These are phyloP conservation scores for Xylaria sp. DNA, from an alignment of 2,329 filamentous ascomycete genomes.

Conservation along the genomic window DNA sequence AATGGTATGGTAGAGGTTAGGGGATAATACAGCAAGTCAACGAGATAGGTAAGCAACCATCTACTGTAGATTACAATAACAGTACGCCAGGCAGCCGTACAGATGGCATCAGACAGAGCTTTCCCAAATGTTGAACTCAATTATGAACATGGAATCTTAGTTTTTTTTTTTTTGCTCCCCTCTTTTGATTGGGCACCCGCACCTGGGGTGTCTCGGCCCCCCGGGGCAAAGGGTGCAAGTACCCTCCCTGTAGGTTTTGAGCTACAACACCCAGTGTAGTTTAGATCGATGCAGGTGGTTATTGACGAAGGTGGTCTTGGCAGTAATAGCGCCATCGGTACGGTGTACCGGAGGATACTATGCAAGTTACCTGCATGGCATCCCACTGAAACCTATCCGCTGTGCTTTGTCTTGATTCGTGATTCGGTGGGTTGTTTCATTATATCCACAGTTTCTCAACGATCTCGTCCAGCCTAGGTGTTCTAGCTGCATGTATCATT, in stretches of 20 bases:
- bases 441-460: slow-evolving; percentile 52
- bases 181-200: slow-evolving; percentile 24
- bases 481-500: not conserved
- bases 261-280: not conserved
- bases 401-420: slow-evolving; percentile 39
- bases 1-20: not conserved
- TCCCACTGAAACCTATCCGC: slow-evolving; percentile 27
- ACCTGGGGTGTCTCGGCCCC: slow-evolving; percentile 10
- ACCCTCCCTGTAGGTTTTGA: not conserved
- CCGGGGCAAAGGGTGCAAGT: slow-evolving; percentile 24
- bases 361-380: slow-evolving; percentile 13
- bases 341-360: slow-evolving; percentile 5
- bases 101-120: slow-evolving; percentile 38
- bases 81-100: slow-evolving; percentile 7
- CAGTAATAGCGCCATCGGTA: slow-evolving; percentile 13
- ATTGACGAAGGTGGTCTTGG: not conserved
- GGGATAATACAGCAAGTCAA: not conserved
- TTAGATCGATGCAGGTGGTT: not conserved
- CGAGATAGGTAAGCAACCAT: not conserved
- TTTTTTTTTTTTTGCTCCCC: slow-evolving; percentile 27
- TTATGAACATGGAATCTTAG: slow-evolving; percentile 28
- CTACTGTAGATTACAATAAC: not conserved
- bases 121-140: slow-evolving; percentile 51
- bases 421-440: not conserved
- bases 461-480: slow-evolving; percentile 51